Percentiles rank a stretch among this genome's conserved stretches.
These are phyloP conservation scores for Eutrema salsugineum DNA, from an alignment of 441 rosid genomes.

Conservation along the genomic window DNA sequence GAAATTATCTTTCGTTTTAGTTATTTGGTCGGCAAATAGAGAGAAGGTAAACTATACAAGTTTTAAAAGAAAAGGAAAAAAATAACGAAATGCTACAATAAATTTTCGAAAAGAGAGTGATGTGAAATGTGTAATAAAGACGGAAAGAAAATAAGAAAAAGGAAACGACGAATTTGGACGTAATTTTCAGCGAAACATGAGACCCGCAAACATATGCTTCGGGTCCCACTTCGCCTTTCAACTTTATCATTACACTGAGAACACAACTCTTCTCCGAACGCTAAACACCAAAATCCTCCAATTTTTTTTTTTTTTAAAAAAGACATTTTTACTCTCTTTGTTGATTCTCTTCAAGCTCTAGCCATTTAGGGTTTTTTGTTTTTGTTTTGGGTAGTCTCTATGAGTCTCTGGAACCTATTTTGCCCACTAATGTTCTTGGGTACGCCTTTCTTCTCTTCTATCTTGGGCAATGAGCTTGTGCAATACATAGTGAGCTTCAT, in stretches of 20 bases:
- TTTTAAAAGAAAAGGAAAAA: neutral
- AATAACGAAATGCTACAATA: neutral
- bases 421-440: neutral
- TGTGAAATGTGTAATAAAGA: conserved; percentile 13
- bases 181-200: conserved; percentile 7
- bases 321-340: neutral
- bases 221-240: neutral
- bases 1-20: neutral
- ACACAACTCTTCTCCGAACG: neutral
- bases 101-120: conserved; percentile 1
- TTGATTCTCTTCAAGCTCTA: conserved; percentile 10
- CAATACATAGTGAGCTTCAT: neutral
- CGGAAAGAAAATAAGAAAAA: neutral
- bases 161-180: neutral
- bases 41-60: too few relatives aligned
- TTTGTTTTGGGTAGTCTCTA: neutral
- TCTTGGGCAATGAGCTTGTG: neutral
- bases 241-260: neutral
- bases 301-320: too few relatives aligned
- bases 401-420: neutral
- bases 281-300: conserved; percentile 1
- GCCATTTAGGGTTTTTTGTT: conserved; percentile 6
- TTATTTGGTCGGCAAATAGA: neutral
- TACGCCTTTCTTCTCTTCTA: neutral
- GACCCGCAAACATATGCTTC: conserved; percentile 4